Conservation (phyloP, 768 basidiomycete genomes). For the Xerocomus brunneocitrinus region DNA sequence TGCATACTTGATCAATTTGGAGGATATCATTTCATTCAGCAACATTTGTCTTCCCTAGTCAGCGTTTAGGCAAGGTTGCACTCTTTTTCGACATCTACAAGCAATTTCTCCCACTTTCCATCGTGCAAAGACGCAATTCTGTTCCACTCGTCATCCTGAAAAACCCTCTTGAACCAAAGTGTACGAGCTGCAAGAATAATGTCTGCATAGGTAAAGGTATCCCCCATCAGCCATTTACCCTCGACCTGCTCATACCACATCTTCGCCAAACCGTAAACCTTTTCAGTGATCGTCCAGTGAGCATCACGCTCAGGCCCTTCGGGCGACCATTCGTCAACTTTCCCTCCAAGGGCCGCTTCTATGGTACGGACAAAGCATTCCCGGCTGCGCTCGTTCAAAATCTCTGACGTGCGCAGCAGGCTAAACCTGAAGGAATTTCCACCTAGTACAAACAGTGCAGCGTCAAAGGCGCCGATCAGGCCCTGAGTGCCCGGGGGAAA, state of each 20-base stretch:
- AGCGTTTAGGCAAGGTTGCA: constrained; percentile 12
- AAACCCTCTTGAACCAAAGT: constrained; percentile 18
- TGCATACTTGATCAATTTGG: not conserved
- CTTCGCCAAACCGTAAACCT: constrained; percentile 6
- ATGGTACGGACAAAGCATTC: constrained; percentile 37
- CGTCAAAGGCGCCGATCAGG: constrained; percentile 21
- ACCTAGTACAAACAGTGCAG: not conserved
- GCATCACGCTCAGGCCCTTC: constrained; percentile 30
- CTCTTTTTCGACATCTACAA: constrained; percentile 24
- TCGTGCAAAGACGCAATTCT: constrained; percentile 22
- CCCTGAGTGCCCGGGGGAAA: constrained; percentile 22
- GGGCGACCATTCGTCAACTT: constrained; percentile 38
- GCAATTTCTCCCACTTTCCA: constrained; percentile 24
- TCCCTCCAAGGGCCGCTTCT: constrained; percentile 28
- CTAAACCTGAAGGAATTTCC: constrained; percentile 8
- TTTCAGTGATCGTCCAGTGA: constrained; percentile 25
- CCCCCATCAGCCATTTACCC: constrained; percentile 30
- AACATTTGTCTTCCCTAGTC: too few species aligned
- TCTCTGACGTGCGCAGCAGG: constrained; percentile 20
- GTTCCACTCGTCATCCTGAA: constrained; percentile 24
- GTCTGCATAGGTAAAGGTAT: constrained; percentile 30
- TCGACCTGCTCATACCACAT: constrained; percentile 19
- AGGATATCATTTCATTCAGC: too few species aligned
- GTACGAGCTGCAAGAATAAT: constrained; percentile 18
- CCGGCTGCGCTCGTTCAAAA: constrained; percentile 33